Evolutionary conservation across 179 eudicot genomes (phyloP).

Genomic region (Beta corolliflora): DNA sequence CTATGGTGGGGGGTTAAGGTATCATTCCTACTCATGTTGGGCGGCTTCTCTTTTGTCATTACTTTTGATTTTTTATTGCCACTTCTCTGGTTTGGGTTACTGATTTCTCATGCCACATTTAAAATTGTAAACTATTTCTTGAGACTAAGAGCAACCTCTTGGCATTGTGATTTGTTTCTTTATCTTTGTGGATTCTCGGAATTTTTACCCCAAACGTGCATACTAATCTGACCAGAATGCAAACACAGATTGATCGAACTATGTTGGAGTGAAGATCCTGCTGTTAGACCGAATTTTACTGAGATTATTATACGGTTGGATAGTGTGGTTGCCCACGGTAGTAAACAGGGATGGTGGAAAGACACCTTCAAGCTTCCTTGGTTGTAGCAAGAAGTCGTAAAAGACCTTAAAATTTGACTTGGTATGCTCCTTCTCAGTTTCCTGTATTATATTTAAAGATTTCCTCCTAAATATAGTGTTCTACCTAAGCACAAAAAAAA

Average conservation of each 20-base stretch:
- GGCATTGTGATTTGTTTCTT: slow-evolving; percentile 4
- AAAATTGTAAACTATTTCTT: neutral
- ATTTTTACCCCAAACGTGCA: neutral
- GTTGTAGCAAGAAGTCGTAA: slow-evolving; percentile 34
- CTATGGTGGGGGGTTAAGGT: neutral
- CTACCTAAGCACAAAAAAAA: too few relatives aligned
- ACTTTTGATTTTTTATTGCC: neutral
- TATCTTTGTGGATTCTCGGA: neutral
- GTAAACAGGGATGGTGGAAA: slow-evolving; percentile 92
- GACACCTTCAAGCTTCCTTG: slow-evolving; percentile 93
- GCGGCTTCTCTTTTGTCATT: neutral
- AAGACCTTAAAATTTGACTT: slow-evolving; percentile 7
- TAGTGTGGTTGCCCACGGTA: slow-evolving; percentile 57
- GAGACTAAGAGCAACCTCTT: neutral
- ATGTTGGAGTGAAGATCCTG: slow-evolving; percentile 63
- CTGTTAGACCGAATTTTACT: slow-evolving; percentile 60
- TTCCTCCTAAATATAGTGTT: neutral
- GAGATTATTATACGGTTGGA: slow-evolving; percentile 75
- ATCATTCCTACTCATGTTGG: neutral
- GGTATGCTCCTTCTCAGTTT: slow-evolving; percentile 26
- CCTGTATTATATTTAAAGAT: neutral
- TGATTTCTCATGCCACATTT: neutral
- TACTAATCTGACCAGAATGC: slow-evolving; percentile 9
- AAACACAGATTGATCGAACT: slow-evolving; percentile 66
- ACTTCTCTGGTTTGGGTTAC: neutral